Conservation (phyloP, 2,329 filamentous ascomycete species). For the Colletotrichum zoysiae region DNA sequence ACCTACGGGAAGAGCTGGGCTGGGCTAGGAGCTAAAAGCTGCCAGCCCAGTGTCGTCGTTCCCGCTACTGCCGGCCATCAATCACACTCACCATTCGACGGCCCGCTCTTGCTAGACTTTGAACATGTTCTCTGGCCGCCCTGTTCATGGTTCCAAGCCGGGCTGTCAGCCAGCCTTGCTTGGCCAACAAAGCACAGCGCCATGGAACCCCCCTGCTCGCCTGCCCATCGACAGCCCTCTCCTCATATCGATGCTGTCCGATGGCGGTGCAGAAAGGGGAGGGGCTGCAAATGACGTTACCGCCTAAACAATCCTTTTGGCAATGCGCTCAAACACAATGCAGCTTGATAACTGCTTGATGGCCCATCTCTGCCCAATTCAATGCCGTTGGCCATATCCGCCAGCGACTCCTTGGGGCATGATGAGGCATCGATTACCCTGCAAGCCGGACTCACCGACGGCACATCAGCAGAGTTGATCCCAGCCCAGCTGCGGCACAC, state of each 20-base stretch:
- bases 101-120: slow-evolving; percentile 19
- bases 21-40: slow-evolving; percentile 16
- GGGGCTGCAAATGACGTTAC: slow-evolving; percentile 15
- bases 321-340: slow-evolving; percentile 8
- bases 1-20: slow-evolving; percentile 15
- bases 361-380: slow-evolving; percentile 25
- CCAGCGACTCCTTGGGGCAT: background rate
- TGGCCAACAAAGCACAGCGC: slow-evolving; percentile 23
- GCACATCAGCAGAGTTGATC: slow-evolving; percentile 23
- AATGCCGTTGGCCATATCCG: slow-evolving; percentile 18
- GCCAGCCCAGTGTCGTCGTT: slow-evolving; percentile 5
- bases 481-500: slow-evolving; percentile 9
- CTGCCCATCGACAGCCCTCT: slow-evolving; percentile 18
- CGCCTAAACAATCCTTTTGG: slow-evolving; percentile 10
- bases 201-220: slow-evolving; percentile 32
- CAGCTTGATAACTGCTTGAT: background rate
- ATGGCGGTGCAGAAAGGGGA: slow-evolving; percentile 4
- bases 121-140: slow-evolving; percentile 11
- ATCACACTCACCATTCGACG: slow-evolving; percentile 17
- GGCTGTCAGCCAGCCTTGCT: slow-evolving; percentile 29
- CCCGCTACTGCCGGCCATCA: slow-evolving; percentile 1
- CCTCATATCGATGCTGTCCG: slow-evolving; percentile 16
- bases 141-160: slow-evolving; percentile 17
- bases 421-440: slow-evolving; percentile 29
- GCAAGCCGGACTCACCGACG: slow-evolving; percentile 30